These are phyloP conservation scores for Polysphondylium violaceum DNA, from an alignment of 78 protist genomes.

Conservation along the genomic window DNA sequence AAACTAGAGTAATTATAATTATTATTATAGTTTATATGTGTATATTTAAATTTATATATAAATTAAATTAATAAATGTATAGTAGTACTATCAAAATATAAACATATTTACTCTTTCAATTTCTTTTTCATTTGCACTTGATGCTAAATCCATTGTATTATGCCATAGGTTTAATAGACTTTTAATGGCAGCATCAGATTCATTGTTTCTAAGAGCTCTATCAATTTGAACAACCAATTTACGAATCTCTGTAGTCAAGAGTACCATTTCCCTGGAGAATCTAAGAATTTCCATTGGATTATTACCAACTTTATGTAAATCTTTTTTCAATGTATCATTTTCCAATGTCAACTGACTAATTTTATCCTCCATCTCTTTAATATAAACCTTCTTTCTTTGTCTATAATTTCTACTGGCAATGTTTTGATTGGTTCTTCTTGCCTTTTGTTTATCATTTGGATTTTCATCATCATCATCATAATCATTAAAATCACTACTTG, in stretches of 20 bases:
- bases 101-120: conserved; percentile 57
- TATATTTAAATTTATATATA: neutral
- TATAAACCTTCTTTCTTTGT: conserved; percentile 72
- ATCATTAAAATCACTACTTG: neutral
- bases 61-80: neutral
- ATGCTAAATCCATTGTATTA: conserved; percentile 40
- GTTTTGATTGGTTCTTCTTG: conserved; percentile 67
- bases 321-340: conserved; percentile 61
- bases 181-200: conserved; percentile 34
- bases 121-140: conserved; percentile 48
- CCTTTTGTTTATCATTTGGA: conserved; percentile 40
- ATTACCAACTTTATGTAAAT: conserved; percentile 44
- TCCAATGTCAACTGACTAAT: conserved; percentile 44
- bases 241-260: conserved; percentile 34
- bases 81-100: too few relatives aligned
- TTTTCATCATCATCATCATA: neutral
- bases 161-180: conserved; percentile 38
- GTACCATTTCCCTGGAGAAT: conserved; percentile 40
- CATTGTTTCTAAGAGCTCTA: conserved; percentile 43
- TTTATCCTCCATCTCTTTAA: conserved; percentile 77
- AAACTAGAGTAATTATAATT: neutral
- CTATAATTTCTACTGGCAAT: conserved; percentile 73
- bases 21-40: neutral
- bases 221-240: conserved; percentile 56
- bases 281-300: conserved; percentile 54